Evolutionary conservation across 192 early-diverging fungal genomes (phyloP).

Genomic region (Paraglomus occultum): DNA sequence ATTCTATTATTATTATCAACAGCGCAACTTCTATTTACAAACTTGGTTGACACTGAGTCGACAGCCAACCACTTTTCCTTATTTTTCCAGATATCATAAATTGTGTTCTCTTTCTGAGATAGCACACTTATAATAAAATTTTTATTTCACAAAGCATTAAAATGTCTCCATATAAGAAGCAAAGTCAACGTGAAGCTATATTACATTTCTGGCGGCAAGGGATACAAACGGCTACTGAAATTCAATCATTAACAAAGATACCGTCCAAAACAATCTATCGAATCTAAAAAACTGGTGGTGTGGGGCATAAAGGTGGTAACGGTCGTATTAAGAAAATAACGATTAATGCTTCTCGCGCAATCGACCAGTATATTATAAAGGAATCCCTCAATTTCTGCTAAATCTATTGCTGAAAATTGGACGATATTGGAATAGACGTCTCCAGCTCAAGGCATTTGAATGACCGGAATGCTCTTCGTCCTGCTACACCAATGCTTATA

Average conservation of each 20-base stretch:
- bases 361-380: constrained; percentile 3
- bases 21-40: too few relatives aligned
- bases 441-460: constrained; percentile 12
- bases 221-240: constrained; percentile 13
- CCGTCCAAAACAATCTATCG: constrained; percentile 10
- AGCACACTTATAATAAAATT: too few relatives aligned
- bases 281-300: neutral
- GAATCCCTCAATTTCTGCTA: constrained; percentile 6
- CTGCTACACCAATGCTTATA: neutral
- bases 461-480: neutral
- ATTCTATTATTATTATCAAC: too few relatives aligned
- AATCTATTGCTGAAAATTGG: constrained; percentile 8
- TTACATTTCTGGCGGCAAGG: constrained; percentile 24
- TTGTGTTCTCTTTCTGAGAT: too few relatives aligned
- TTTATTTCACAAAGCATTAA: neutral
- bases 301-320: constrained; percentile 5
- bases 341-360: neutral
- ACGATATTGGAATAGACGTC: constrained; percentile 6
- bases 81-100: too few relatives aligned
- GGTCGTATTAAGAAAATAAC: constrained; percentile 9
- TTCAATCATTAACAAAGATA: constrained; percentile 15
- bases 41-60: too few relatives aligned
- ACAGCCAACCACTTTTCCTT: too few relatives aligned
- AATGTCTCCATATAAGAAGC: constrained; percentile 1
- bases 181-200: neutral